Evolutionary conservation across 176 grass and related monocot species (phyloP), one percentile per base, ranked within the genome.

Genomic region (Rhynchospora pubera): DNA sequence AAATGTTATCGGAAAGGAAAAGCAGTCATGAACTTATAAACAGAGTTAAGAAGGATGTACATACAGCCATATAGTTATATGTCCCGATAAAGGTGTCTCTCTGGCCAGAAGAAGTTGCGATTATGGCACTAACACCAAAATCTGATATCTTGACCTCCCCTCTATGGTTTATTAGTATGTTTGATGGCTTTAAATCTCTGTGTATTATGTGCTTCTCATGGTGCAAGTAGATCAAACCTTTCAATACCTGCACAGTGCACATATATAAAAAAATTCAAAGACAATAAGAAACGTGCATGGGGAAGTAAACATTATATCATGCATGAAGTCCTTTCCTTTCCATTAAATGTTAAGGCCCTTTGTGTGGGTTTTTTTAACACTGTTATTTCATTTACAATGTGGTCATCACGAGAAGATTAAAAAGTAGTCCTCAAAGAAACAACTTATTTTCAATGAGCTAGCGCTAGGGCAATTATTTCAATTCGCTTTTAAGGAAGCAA

Each of bases 141-240:
- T 99, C 96, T 6, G 96, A 91, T 95, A 99, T 99, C 83, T 99
- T 95, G 47, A 99, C 90, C 69, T 99, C 91, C 63, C 96, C 96
- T 80, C 59, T 88, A 74, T 99, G 96, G 82, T 99, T 99, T 34
- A 99, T 93, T 63, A 99, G 85, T 87, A 99, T 99, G 82, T 99
- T 99, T 22, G 91, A 99, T 43, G 96, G 96, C 83, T 99, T 99
- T 59, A 99, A 87, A 84, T 99, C 96, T 83, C 96, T 56, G 78
- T 99, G 91, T 86, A 99, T 93, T 32, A 99, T 90, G 53, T 0
- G 85, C 63, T 88, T 99, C 79, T 99, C 89, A 1, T 91, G 76
- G 68, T 99, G 96, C 85, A 99, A 84, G 73, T 99, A 83, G 3
- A 95, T 84, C 45, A 99, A 90, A 43, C 92, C 96, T 88, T 66